Percentiles rank a stretch among this genome's conserved stretches.
These are phyloP conservation scores for Coprinopsis cinerea DNA, from an alignment of 768 basidiomycete species.

Conservation along the genomic window DNA sequence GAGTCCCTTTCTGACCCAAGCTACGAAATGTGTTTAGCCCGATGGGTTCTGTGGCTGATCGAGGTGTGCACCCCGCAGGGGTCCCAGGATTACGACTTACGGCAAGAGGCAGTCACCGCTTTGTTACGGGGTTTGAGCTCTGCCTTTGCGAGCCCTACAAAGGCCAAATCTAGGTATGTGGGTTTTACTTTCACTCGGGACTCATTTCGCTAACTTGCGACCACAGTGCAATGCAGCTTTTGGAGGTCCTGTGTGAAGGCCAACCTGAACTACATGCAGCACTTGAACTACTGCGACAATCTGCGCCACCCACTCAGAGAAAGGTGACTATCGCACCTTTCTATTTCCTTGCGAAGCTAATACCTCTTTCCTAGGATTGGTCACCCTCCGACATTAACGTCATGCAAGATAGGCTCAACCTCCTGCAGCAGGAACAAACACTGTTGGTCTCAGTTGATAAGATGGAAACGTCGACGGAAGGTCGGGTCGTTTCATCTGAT, in stretches of 20 bases:
- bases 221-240: constrained; percentile 24
- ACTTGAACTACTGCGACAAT: constrained; percentile 18
- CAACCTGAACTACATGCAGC: constrained; percentile 28
- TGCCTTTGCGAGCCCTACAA: constrained; percentile 12
- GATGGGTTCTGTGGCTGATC: constrained; percentile 64
- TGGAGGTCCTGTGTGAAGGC: constrained; percentile 34
- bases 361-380: constrained; percentile 32
- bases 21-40: constrained; percentile 55
- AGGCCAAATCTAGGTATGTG: constrained; percentile 29
- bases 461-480: background rate
- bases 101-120: constrained; percentile 37
- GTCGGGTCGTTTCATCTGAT: background rate
- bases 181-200: background rate
- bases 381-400: constrained; percentile 38
- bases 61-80: constrained; percentile 27
- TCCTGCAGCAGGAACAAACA: constrained; percentile 20
- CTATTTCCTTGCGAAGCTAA: background rate
- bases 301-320: constrained; percentile 7
- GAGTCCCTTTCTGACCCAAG: constrained; percentile 30
- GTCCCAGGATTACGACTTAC: constrained; percentile 31
- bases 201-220: background rate
- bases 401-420: constrained; percentile 50
- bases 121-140: constrained; percentile 44
- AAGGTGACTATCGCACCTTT: constrained; percentile 1
- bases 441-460: too few species aligned